A percentile compares a stretch with the other conserved stretches of the same genome.
These are phyloP conservation scores for Byssothecium circinans DNA, from an alignment of 2,329 filamentous ascomycete species.

Conservation along the genomic window DNA sequence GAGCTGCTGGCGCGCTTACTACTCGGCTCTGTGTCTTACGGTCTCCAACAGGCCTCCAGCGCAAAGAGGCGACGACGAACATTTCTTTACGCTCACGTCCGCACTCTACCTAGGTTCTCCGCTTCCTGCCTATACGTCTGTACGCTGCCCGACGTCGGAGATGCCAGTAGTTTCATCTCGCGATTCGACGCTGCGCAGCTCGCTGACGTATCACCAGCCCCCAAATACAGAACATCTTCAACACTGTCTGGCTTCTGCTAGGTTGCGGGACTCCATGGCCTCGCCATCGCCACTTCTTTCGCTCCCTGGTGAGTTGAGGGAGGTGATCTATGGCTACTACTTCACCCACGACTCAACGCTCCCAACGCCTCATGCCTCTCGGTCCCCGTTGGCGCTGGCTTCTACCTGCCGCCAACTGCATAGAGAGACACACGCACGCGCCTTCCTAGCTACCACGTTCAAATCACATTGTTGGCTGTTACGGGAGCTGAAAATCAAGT, in stretches of 20 bases:
- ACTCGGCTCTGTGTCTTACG: conserved; percentile 8
- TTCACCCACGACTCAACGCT: conserved; percentile 11
- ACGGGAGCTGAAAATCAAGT: conserved; percentile 1
- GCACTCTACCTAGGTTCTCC: no score
- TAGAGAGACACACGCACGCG: conserved; percentile 14
- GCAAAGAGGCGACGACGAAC: neutral
- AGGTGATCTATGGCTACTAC: conserved; percentile 18
- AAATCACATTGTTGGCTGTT: conserved; percentile 5
- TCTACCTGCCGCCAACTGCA: conserved; percentile 21
- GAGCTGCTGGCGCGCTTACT: neutral
- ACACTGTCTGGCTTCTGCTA: neutral
- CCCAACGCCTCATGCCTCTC: conserved; percentile 8
- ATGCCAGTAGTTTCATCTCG: neutral
- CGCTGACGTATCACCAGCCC: conserved; percentile 8
- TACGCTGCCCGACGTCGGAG: no score
- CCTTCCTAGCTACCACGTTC: conserved; percentile 16
- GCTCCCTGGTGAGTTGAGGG: conserved; percentile 22
- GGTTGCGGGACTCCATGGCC: neutral
- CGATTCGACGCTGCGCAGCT: neutral
- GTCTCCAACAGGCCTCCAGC: conserved; percentile 11
- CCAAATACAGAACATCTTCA: neutral
- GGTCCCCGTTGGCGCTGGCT: conserved; percentile 19
- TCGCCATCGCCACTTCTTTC: conserved; percentile 8
- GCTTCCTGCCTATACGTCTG: neutral
- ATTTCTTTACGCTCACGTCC: neutral